phyloP scores from a whole-genome alignment of 345 rosid genomes.

The Lepidium sativum region DNA sequence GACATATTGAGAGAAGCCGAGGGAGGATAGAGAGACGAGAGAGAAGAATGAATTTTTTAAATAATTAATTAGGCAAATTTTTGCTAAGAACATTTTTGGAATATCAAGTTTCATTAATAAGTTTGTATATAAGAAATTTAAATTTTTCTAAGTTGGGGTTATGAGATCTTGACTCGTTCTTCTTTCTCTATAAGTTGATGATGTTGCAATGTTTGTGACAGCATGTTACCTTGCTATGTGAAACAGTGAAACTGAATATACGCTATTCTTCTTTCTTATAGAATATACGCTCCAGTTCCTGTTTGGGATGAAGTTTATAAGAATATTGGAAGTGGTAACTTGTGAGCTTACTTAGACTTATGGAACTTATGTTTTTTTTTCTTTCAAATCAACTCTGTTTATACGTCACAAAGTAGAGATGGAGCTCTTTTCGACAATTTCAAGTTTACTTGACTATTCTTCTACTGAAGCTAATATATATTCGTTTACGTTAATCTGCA shows the following conservation, averaged over 20 bases:
- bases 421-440: slow-evolving; percentile 23
- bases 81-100: too few species aligned
- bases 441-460: slow-evolving; percentile 19
- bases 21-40: too few species aligned
- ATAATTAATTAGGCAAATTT: too few species aligned
- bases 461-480: slow-evolving; percentile 24
- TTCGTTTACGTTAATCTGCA: slow-evolving; percentile 14
- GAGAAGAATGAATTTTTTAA: too few species aligned
- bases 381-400: not conserved
- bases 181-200: slow-evolving; percentile 56
- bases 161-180: too few species aligned
- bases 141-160: too few species aligned
- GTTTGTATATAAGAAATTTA: too few species aligned
- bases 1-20: too few species aligned
- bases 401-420: slow-evolving; percentile 57
- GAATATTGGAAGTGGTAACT: slow-evolving; percentile 90
- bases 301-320: slow-evolving; percentile 65
- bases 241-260: not conserved
- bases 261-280: slow-evolving; percentile 5
- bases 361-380: not conserved
- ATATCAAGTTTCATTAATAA: too few species aligned
- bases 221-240: not conserved
- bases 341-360: slow-evolving; percentile 25
- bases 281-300: slow-evolving; percentile 59
- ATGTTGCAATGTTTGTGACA: not conserved